Evolutionary conservation across 2,329 filamentous ascomycete genomes (phyloP).

Genomic region (Aspergillus pseudoviridinutans): DNA sequence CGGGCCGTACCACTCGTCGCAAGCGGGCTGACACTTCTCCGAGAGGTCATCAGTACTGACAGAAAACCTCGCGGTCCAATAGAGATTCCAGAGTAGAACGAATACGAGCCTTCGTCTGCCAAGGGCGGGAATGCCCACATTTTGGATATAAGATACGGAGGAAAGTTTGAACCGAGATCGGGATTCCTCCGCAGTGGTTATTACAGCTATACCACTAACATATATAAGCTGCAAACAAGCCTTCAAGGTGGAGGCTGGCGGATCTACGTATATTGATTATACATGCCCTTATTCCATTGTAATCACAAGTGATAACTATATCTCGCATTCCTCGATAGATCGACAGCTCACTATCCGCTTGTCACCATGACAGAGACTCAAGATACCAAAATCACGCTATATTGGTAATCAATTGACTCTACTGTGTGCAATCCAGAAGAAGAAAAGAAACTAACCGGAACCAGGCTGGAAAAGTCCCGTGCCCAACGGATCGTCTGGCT

Average conservation of each 20-base stretch:
- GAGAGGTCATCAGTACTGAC: no score
- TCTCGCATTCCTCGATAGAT: not conserved
- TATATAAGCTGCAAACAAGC: no score
- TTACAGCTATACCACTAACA: no score
- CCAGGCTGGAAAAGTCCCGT: conserved; percentile 77
- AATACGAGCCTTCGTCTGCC: not conserved
- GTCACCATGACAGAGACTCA: conserved; percentile 18
- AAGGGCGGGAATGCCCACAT: not conserved
- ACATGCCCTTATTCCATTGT: no score
- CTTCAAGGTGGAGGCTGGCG: no score
- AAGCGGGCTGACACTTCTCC: no score
- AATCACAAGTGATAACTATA: no score
- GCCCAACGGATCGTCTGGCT: conserved; percentile 82
- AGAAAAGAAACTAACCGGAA: not conserved
- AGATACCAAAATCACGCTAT: conserved; percentile 56
- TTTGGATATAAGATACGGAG: not conserved
- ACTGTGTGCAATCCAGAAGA: no score
- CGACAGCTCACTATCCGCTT: not conserved
- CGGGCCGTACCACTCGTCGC: no score
- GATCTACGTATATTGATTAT: no score
- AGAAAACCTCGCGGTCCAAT: no score
- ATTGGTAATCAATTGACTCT: conserved; percentile 50
- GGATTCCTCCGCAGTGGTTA: not conserved
- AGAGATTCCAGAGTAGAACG: no score
- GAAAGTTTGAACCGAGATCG: not conserved